Base-by-base conservation (phyloP, 768 basidiomycete species). In the Lyophyllum semitale region DNA sequence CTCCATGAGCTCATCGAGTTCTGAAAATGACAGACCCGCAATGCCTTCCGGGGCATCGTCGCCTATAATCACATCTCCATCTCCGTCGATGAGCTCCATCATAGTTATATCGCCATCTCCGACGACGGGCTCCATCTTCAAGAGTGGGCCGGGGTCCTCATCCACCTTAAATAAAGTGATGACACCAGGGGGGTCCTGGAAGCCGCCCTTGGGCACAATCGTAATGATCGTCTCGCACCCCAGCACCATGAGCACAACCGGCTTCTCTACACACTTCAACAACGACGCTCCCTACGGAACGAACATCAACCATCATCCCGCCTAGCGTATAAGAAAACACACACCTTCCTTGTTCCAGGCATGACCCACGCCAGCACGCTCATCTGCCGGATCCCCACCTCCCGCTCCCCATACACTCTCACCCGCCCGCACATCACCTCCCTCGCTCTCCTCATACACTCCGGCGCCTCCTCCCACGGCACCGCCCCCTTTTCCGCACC, bases 311-410 rank as follows among this genome's bases (percentile, higher is more conserved):
- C 29, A 20, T 30, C 51, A 17, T 45, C 20, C 8, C 8, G 15
- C 17, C n/a, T 26, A 18, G 18, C 5, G 13, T 22, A 43, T 41
- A 47, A 27, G 17, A 11, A 23, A 15, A 25, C 7, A 48, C 54
- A 3, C 17, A 65, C 63, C 53, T 61, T 63, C 6, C 57, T 54
- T 23, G 22, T 49, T 32, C 63, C 63, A 20, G 48, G 8, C 11
- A 70, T 67, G 23, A 72, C 69, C 80, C 81, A 84, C 4, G 75
- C 80, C 27, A 73, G 55, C 13, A 77, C 53, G 29, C 61, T 62
- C 20, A 83, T 44, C 43, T 63, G 61, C n/a, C 68, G 63, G 22
- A 83, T 68, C 7, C 60, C 57, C 45, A 75, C 58, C 35, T 63
- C 63, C 0, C 62, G 50, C 53, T 73, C 74, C 3, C 67, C 78